Percentiles rank a stretch among this genome's conserved stretches.
Evolutionary conservation across 1,284 basidiomycete genomes (phyloP).

Genomic region (Ustanciosporium gigantosporum): DNA sequence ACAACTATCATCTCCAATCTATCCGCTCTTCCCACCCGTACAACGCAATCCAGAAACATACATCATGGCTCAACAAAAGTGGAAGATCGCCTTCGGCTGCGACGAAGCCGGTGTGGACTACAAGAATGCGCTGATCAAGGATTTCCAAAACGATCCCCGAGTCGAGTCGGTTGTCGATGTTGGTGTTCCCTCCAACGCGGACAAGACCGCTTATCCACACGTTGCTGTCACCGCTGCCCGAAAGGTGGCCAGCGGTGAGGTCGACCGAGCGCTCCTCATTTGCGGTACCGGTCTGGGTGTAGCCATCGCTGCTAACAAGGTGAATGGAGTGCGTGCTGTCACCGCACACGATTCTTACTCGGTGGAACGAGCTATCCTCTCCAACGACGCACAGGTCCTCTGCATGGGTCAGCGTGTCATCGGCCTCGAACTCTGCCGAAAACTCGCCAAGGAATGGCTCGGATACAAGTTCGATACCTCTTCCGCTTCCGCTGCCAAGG

Average conservation of each 20-base stretch:
- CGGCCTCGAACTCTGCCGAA: conserved; percentile 62
- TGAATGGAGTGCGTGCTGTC: conserved; percentile 62
- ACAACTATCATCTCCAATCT: no score
- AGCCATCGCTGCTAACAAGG: conserved; percentile 62
- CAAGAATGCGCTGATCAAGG: conserved; percentile 48
- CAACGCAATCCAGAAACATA: background rate
- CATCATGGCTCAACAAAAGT: conserved; percentile 33
- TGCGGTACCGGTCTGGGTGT: conserved; percentile 64
- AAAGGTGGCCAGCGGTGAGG: conserved; percentile 62
- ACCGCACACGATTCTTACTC: conserved; percentile 64
- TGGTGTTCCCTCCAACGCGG: conserved; percentile 42
- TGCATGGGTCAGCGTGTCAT: conserved; percentile 64
- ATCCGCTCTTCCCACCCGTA: background rate
- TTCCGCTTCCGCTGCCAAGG: conserved; percentile 62
- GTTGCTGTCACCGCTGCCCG: conserved; percentile 63
- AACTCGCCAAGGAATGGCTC: conserved; percentile 63
- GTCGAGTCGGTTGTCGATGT: conserved; percentile 47
- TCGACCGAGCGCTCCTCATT: conserved; percentile 63
- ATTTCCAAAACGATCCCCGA: conserved; percentile 45
- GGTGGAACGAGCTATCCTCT: conserved; percentile 63
- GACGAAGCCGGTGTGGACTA: conserved; percentile 51
- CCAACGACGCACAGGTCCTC: conserved; percentile 64
- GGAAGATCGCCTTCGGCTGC: conserved; percentile 41
- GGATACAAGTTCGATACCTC: conserved; percentile 63
- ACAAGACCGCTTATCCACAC: conserved; percentile 63